Evolutionary conservation across 257 asterid genomes (phyloP).

Genomic region (Scutellaria galericulata): DNA sequence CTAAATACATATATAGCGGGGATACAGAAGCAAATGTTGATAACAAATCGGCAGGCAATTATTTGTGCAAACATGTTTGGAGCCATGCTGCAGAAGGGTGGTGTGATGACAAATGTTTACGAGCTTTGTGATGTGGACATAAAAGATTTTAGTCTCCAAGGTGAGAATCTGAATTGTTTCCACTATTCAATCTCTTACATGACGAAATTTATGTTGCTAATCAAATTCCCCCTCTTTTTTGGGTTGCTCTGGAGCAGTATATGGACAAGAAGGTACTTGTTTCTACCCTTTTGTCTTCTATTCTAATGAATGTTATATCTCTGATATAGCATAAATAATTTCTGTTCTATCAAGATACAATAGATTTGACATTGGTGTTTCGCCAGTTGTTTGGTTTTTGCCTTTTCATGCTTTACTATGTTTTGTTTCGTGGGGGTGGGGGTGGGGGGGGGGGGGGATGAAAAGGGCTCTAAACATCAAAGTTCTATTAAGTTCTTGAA

Average conservation of each 20-base stretch:
- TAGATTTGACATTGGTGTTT: background rate
- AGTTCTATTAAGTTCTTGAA: no score
- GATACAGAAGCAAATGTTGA: slow-evolving; percentile 86
- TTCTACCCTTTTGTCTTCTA: slow-evolving; percentile 14
- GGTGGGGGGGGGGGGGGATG: background rate
- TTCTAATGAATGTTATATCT: background rate
- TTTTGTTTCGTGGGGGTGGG: background rate
- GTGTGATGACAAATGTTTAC: slow-evolving; percentile 80
- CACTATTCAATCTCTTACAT: slow-evolving; percentile 2
- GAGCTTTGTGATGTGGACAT: slow-evolving; percentile 96
- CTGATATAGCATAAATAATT: background rate
- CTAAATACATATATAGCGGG: slow-evolving; percentile 71
- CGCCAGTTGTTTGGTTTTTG: background rate
- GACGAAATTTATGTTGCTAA: slow-evolving; percentile 34
- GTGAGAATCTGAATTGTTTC: slow-evolving; percentile 43
- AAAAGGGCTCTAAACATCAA: background rate
- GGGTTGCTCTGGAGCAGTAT: slow-evolving; percentile 53
- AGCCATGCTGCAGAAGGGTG: slow-evolving; percentile 84
- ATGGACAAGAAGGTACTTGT: slow-evolving; percentile 84
- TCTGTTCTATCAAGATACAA: background rate
- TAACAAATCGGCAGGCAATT: slow-evolving; percentile 93
- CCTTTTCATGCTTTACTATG: background rate
- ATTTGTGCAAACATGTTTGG: slow-evolving; percentile 83
- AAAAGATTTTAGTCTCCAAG: slow-evolving; percentile 97
- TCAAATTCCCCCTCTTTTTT: slow-evolving; percentile 36